Conservation (phyloP, 2,329 filamentous ascomycete species). For the Cercospora janseana region DNA sequence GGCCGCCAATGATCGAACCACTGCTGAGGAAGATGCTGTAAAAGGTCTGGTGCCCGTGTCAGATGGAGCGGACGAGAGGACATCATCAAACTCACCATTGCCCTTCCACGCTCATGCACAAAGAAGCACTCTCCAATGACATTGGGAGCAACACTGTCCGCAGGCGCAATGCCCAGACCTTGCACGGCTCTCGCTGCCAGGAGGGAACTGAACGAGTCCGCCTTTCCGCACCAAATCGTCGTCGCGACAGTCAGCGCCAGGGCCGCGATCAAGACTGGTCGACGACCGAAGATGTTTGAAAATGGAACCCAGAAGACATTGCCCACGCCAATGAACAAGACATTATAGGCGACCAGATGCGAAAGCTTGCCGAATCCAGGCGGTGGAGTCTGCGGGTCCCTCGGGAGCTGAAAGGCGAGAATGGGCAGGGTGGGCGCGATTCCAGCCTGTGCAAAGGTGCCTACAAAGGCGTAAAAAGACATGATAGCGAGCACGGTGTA, state of each 20-base stretch:
- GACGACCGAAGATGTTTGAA: conserved; percentile 43
- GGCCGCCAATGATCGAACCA: conserved; percentile 42
- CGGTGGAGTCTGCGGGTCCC: conserved; percentile 28
- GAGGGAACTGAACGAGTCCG: conserved; percentile 39
- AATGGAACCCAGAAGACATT: conserved; percentile 46
- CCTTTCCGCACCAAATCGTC: conserved; percentile 44
- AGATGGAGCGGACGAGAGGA: neutral
- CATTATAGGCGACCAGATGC: conserved; percentile 42
- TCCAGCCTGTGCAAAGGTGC: conserved; percentile 40
- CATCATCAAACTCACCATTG: conserved; percentile 40
- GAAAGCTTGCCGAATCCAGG: conserved; percentile 37
- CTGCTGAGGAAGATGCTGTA: conserved; percentile 43
- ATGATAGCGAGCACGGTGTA: conserved; percentile 38
- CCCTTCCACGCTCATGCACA: conserved; percentile 43
- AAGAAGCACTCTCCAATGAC: conserved; percentile 46
- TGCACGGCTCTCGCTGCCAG: conserved; percentile 42
- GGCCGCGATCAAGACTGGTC: conserved; percentile 40
- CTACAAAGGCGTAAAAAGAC: conserved; percentile 41
- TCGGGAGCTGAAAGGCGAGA: conserved; percentile 25
- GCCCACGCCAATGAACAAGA: conserved; percentile 40
- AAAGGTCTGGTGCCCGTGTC: conserved; percentile 36
- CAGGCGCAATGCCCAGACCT: conserved; percentile 39
- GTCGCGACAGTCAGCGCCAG: conserved; percentile 38
- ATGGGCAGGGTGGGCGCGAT: conserved; percentile 40
- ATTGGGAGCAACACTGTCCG: conserved; percentile 43